A percentile compares a stretch with the other conserved stretches of the same genome.
phyloP scores from a whole-genome alignment of 129 eudicot species.

The Centella asiatica region DNA sequence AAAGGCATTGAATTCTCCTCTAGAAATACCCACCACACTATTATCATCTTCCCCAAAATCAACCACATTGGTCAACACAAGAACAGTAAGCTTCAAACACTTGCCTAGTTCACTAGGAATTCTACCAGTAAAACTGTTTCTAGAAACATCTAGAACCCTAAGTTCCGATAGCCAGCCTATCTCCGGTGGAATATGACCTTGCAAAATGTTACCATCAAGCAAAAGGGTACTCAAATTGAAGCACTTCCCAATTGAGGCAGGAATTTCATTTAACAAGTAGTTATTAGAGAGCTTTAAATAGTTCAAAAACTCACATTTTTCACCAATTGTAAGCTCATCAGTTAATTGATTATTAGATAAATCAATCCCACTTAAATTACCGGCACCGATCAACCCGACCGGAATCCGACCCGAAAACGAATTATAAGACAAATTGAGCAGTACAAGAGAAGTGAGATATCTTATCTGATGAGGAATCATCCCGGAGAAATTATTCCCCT shows the following conservation, averaged over 20 bases:
- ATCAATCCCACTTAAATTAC: conserved; percentile 18
- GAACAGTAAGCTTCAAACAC: conserved; percentile 16
- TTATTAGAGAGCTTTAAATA: conserved; percentile 26
- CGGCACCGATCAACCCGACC: conserved; percentile 12
- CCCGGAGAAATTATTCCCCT: conserved; percentile 23
- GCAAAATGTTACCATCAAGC: conserved; percentile 27
- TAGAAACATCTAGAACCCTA: conserved; percentile 25
- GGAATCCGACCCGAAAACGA: conserved; percentile 21
- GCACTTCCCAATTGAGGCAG: conserved; percentile 17
- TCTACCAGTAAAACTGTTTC: conserved; percentile 26
- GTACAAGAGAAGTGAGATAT: conserved; percentile 11
- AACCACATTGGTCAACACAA: conserved; percentile 25
- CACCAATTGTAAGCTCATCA: background rate
- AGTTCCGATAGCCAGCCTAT: conserved; percentile 22
- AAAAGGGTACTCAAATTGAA: conserved; percentile 18
- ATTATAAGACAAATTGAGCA: conserved; percentile 28
- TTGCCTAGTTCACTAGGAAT: conserved; percentile 25
- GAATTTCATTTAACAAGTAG: conserved; percentile 15
- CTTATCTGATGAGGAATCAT: conserved; percentile 19
- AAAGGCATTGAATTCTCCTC: conserved; percentile 34
- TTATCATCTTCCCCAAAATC: conserved; percentile 12
- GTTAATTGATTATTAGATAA: conserved; percentile 23
- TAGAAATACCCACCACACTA: conserved; percentile 2
- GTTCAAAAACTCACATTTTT: conserved; percentile 10
- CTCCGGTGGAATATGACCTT: conserved; percentile 21